Percentiles rank a stretch among this genome's conserved stretches.
These are phyloP conservation scores for Candida labiduridarum DNA, from an alignment of 1,139 yeast genomes.

Conservation along the genomic window DNA sequence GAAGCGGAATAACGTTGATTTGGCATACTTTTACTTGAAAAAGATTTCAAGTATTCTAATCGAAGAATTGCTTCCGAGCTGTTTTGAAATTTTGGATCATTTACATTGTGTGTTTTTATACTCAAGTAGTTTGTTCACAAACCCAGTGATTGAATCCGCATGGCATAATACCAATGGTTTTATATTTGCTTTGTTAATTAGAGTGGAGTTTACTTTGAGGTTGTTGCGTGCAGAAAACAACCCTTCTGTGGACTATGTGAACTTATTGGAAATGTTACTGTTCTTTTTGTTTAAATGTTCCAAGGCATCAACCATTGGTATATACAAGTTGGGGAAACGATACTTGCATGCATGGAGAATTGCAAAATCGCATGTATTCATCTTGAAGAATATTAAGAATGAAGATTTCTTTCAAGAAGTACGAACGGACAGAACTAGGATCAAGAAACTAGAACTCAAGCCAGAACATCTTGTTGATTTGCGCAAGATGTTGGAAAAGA, in stretches of 20 bases:
- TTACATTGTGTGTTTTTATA: conserved; percentile 33
- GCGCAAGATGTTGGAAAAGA: neutral
- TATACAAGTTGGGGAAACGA: conserved; percentile 32
- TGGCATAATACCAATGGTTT: conserved; percentile 33
- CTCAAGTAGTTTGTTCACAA: conserved; percentile 35
- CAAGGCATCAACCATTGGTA: conserved; percentile 23
- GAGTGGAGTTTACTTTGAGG: conserved; percentile 23
- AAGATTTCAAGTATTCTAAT: conserved; percentile 25
- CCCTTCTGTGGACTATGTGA: conserved; percentile 19
- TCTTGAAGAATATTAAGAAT: conserved; percentile 25
- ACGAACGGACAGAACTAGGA: neutral
- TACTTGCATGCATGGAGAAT: conserved; percentile 48
- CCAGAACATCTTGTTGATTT: conserved; percentile 7
- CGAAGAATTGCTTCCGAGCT: conserved; percentile 30
- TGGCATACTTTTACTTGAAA: conserved; percentile 30
- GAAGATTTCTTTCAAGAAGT: conserved; percentile 22
- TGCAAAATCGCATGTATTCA: conserved; percentile 32
- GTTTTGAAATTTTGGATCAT: conserved; percentile 26
- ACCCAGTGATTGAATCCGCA: conserved; percentile 29
- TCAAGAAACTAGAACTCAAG: conserved; percentile 19
- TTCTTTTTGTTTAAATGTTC: conserved; percentile 20
- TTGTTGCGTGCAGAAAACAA: conserved; percentile 20
- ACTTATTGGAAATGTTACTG: conserved; percentile 20
- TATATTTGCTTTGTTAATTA: conserved; percentile 21
- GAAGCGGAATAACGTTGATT: conserved; percentile 19